phyloP scores from a whole-genome alignment of 148 eudicot species.

The Heliamphora exappendiculata region DNA sequence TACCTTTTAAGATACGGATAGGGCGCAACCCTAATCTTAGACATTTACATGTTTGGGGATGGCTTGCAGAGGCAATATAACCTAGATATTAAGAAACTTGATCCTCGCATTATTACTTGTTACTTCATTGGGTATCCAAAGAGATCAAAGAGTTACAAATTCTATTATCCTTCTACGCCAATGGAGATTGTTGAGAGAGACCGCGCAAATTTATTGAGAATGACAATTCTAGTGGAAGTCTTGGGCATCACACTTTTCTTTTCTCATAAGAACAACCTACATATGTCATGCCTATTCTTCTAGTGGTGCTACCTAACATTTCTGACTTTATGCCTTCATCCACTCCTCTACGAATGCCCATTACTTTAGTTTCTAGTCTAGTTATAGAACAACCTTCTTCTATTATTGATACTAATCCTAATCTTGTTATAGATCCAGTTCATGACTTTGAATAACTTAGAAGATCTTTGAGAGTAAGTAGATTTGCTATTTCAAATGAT shows the following conservation, averaged over 20 bases:
- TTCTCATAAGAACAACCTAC: neutral
- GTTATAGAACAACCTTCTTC: neutral
- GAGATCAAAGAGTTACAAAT: too few species aligned
- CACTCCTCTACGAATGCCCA: too few species aligned
- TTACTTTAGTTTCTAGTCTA: too few species aligned
- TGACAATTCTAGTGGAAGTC: neutral
- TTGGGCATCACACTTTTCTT: neutral
- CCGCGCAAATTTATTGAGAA: neutral
- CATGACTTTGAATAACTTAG: too few species aligned
- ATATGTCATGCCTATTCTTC: neutral
- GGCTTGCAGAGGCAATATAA: too few species aligned
- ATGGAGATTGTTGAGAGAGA: neutral
- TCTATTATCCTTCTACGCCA: neutral
- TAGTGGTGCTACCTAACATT: neutral
- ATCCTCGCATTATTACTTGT: too few species aligned
- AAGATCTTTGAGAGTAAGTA: too few species aligned
- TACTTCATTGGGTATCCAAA: too few species aligned
- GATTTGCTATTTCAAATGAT: too few species aligned
- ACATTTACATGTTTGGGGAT: neutral
- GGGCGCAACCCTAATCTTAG: neutral
- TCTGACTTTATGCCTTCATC: too few species aligned
- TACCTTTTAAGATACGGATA: neutral
- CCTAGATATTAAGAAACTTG: too few species aligned
- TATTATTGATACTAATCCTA: neutral
- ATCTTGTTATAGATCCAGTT: too few species aligned